Conservation (phyloP, 2,329 filamentous ascomycete genomes). For the Pseudocercospora macadamiae region DNA sequence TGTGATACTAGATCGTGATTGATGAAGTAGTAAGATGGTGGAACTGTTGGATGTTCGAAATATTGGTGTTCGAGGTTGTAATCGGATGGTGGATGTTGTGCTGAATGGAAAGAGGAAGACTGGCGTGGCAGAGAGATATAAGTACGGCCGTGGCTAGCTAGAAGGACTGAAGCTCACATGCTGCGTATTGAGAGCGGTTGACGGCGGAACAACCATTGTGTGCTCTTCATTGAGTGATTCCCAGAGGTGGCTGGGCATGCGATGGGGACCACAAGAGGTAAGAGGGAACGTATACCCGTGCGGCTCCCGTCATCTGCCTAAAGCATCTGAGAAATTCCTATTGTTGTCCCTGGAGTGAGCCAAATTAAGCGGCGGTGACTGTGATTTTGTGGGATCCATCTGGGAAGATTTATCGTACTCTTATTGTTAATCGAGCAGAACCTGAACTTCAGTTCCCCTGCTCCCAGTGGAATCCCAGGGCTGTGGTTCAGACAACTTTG, state of each 20-base stretch:
- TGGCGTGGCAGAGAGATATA: background rate
- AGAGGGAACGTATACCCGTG: background rate
- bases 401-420: background rate
- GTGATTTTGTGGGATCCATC: background rate
- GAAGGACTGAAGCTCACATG: background rate
- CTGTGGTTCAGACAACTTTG: background rate
- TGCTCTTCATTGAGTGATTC: conserved; percentile 3
- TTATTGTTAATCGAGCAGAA: background rate
- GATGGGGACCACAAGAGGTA: background rate
- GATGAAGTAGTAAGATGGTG: background rate
- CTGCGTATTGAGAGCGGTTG: background rate
- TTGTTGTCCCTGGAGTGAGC: background rate
- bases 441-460: background rate
- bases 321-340: background rate
- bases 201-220: background rate
- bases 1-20: background rate
- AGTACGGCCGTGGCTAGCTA: background rate
- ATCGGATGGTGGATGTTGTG: background rate
- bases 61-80: background rate
- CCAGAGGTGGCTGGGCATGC: background rate
- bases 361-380: background rate
- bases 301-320: background rate
- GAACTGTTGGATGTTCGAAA: background rate
- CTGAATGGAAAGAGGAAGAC: background rate
- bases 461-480: background rate